Evolutionary conservation across 371 early-diverging fungal genomes (phyloP), one percentile per base, ranked within the genome.

Genomic region (Chytridium lagenaria): DNA sequence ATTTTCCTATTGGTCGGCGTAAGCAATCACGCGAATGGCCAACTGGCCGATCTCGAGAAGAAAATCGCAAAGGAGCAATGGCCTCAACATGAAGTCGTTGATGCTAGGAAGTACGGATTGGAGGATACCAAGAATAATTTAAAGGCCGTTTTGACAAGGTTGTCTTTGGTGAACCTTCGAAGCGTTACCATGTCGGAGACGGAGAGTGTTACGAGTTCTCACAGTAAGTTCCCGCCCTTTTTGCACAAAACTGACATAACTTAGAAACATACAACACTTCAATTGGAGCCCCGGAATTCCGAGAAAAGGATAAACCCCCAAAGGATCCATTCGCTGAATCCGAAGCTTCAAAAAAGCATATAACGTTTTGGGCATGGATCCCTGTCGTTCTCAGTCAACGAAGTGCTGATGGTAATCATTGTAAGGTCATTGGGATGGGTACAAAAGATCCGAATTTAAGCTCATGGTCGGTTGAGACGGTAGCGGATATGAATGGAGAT

Each of bases 321-420:
- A 55, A 55, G 23, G 57, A 55, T 23, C 57, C 57, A 5, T 55
- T 55, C 30, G 57, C 7, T 23, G 57, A 55, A 55, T 7, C 5
- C 26, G 23, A 55, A 26, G 44, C 7, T 12, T 12, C 7, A 7
- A 7, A 19, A 44, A 55, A 30, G 10, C 5, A 30, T 23, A 30
- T 55, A 19, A 55, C 57, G 16, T 55, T 55, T 55, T 55, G 57
- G 57, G 57, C 57, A 5, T 55, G 57, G 57, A 30, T 55, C 30
- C 57, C 57, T 55, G 57, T 55, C 5, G 26, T 55, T 30, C 57
- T 55, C 10, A 55, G 57, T 30, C 57, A 55, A 30, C 57, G 57
- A 16, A 55, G 57, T 30, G 57, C 5, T 5, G 57, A 55, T 30
- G 57, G 57, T 5, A 26, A 23, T 15, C 26, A 16, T 10, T 55